Percentiles rank a stretch among this genome's conserved stretches.
phyloP scores from a whole-genome alignment of 1,284 basidiomycete genomes.

The Cutaneotrichosporon cutaneum region DNA sequence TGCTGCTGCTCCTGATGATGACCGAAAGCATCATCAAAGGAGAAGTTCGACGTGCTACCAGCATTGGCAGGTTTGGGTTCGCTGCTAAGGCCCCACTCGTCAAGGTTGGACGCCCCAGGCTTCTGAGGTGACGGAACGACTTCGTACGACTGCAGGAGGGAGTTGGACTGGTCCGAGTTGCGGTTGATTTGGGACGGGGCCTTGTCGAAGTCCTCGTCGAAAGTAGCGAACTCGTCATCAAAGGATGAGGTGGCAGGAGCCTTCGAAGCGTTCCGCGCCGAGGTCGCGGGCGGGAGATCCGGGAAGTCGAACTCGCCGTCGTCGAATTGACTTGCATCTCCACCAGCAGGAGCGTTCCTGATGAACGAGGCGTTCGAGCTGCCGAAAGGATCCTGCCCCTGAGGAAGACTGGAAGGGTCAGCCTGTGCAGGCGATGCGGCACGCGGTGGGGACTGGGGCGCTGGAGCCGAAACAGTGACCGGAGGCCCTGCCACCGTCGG shows the following conservation, averaged over 20 bases:
- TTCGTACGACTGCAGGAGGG: constrained; percentile 40
- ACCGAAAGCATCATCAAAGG: constrained; percentile 10
- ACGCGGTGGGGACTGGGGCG: not conserved
- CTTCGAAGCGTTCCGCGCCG: constrained; percentile 25
- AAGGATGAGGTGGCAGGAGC: constrained; percentile 28
- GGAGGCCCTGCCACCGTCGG: not conserved
- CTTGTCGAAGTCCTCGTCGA: constrained; percentile 55
- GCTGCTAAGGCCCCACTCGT: constrained; percentile 32
- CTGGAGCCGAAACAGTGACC: not conserved
- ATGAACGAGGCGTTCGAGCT: constrained; percentile 27
- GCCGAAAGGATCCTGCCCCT: constrained; percentile 15
- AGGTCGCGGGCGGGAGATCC: constrained; percentile 56
- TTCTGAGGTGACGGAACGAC: constrained; percentile 37
- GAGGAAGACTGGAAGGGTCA: not conserved
- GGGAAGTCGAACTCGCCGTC: constrained; percentile 85
- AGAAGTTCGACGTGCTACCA: constrained; percentile 13
- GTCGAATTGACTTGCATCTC: constrained; percentile 59
- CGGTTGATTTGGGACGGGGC: constrained; percentile 25
- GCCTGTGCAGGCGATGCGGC: not conserved
- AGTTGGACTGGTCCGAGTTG: constrained; percentile 30
- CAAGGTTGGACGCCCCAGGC: constrained; percentile 12
- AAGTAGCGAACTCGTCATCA: constrained; percentile 53
- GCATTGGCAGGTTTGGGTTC: constrained; percentile 17
- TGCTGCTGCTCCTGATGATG: not conserved
- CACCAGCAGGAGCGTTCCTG: not conserved